Evolutionary conservation across 1,284 basidiomycete species (phyloP).

Genomic region (Apiotrichum akiyoshidainum): DNA sequence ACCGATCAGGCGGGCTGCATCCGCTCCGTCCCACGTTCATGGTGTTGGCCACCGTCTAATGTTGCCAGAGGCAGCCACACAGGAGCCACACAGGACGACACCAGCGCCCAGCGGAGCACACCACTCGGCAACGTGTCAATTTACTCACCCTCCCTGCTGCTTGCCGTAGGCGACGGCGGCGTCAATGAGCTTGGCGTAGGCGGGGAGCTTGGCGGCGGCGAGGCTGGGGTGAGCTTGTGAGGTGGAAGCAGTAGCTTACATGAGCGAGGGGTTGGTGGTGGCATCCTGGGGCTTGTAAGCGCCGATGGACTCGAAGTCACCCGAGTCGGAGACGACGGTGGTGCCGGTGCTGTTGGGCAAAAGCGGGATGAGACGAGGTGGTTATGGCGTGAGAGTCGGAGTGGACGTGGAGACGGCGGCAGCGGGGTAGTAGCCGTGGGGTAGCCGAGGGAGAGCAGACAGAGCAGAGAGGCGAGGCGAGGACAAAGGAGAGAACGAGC

Average conservation of each 20-base stretch:
- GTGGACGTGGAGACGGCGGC: not conserved
- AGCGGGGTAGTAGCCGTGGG: not conserved
- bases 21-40: too few species aligned
- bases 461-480: not conserved
- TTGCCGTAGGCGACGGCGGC: slow-evolving; percentile 78
- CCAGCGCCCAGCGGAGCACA: not conserved
- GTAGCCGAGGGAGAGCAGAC: not conserved
- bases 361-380: not conserved
- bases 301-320: slow-evolving; percentile 64
- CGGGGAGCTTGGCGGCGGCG: slow-evolving; percentile 85
- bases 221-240: slow-evolving; percentile 60
- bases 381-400: not conserved
- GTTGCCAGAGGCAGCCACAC: too few species aligned
- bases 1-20: too few species aligned
- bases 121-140: not conserved
- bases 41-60: too few species aligned
- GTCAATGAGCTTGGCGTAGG: slow-evolving; percentile 80
- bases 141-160: slow-evolving; percentile 62
- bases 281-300: slow-evolving; percentile 91
- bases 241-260: slow-evolving; percentile 24
- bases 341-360: slow-evolving; percentile 66
- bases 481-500: not conserved
- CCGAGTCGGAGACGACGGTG: slow-evolving; percentile 90
- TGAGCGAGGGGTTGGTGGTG: slow-evolving; percentile 88
- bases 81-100: not conserved